These are phyloP conservation scores for Lizonia empirigonia DNA, from an alignment of 2,329 filamentous ascomycete genomes.

Conservation along the genomic window DNA sequence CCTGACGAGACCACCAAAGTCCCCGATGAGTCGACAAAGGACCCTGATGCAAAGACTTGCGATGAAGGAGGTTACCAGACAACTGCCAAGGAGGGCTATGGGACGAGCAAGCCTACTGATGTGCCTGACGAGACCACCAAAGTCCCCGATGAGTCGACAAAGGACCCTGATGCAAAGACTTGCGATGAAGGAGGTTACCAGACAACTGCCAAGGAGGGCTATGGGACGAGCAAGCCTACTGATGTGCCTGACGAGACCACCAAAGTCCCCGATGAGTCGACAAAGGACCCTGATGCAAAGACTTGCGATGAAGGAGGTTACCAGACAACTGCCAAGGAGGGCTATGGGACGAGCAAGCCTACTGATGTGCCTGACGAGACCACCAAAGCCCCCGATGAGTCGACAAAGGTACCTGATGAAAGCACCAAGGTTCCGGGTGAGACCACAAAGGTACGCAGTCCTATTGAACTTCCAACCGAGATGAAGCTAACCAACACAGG, in stretches of 20 bases:
- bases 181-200: slow-evolving; percentile 2
- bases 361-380: neutral
- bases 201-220: neutral
- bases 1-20: neutral
- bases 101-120: neutral
- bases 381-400: neutral
- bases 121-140: neutral
- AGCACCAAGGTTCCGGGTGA: neutral
- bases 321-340: neutral
- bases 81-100: neutral
- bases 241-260: neutral
- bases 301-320: slow-evolving; percentile 5
- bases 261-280: too few species aligned
- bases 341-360: neutral
- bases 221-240: neutral
- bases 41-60: slow-evolving; percentile 12
- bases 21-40: slow-evolving; percentile 10
- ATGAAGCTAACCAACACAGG: neutral
- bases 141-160: too few species aligned
- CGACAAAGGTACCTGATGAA: neutral
- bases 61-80: neutral
- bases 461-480: neutral
- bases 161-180: slow-evolving; percentile 12
- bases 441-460: neutral
- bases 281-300: slow-evolving; percentile 12